Evolutionary conservation across 2,329 filamentous ascomycete species (phyloP), one percentile per base, ranked within the genome.

Genomic region (Neopestalotiopsis rosae): DNA sequence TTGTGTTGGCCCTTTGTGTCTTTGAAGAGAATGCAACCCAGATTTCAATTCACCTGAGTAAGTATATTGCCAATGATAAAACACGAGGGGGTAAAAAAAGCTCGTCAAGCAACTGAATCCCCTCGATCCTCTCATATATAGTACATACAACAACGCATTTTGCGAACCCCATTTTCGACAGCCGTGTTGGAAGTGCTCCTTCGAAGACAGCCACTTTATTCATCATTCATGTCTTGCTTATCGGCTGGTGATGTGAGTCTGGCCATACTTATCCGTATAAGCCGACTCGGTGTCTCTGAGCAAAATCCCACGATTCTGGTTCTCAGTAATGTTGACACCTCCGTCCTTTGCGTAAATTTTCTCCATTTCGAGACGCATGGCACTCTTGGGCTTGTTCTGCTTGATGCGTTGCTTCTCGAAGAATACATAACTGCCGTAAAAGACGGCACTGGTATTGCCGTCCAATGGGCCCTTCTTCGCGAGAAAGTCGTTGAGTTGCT

Each of bases 351-450:
- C 61, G 69, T 80, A 76, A 2, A 71, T 67, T 17, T 72, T 67
- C 75, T 90, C 87, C 85, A 89, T 89, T 68, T 86, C 83, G 70
- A 80, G 64, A 13, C 87, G 78, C 73, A 84, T 82, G 74, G 85
- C 82, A 20, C 76, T 81, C 79, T 89, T 89, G 59, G 83, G 79
- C 76, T 86, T 88, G 0, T 79, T 78, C 66, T 87, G 80, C 73
- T 81, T 81, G 67, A 90, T 77, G 17, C 87, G 78, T 72, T 86
- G 71, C 79, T 90, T 90, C 79, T 90, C 87, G 72, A 90, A 90
- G 75, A 85, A 89, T 24, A 88, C 82, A 73, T 90, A 90, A 0
- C 80, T 81, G 3, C 82, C 83, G 71, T 90, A 89, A 73, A 84
- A 90, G 1, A 85, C 79, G 9, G 72, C 71, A 66, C 79, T 85